Evolutionary conservation across 129 eudicot species (phyloP).

Genomic region (Escallonia rubra): DNA sequence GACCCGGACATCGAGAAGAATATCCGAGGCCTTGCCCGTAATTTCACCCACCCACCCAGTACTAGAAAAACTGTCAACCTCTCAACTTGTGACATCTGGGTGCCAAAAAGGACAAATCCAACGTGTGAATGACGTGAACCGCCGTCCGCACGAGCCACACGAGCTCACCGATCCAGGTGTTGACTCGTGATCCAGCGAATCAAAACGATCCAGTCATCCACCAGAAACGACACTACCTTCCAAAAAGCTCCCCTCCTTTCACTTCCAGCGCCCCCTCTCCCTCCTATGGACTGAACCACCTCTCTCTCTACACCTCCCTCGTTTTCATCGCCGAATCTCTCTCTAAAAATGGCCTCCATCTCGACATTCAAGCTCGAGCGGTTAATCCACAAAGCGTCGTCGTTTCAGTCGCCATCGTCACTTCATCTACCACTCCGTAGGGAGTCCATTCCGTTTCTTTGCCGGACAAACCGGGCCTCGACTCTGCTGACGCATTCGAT

Average conservation of each 20-base stretch:
- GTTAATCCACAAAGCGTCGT: conserved; percentile 22
- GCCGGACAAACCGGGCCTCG: not conserved
- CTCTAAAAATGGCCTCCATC: conserved; percentile 29
- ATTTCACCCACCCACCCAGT: too few species aligned
- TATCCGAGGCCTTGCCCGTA: not conserved
- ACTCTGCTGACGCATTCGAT: conserved; percentile 26
- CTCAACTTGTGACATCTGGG: too few species aligned
- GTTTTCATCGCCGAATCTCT: conserved; percentile 28
- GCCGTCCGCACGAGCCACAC: too few species aligned
- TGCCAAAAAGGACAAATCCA: too few species aligned
- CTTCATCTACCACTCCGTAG: not conserved
- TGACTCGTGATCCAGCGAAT: not conserved
- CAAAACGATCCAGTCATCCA: not conserved
- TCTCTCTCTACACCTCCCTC: conserved; percentile 21
- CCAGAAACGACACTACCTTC: conserved; percentile 8
- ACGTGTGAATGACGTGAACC: too few species aligned
- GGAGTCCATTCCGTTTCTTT: conserved; percentile 10
- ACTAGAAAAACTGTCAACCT: too few species aligned
- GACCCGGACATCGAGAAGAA: not conserved
- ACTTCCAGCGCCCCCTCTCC: conserved; percentile 8
- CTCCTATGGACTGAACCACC: conserved; percentile 16
- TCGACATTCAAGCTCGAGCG: conserved; percentile 25
- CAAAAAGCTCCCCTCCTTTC: conserved; percentile 36
- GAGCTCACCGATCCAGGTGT: not conserved
- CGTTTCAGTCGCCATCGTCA: conserved; percentile 1